Percentiles rank a stretch among this genome's conserved stretches.
Conservation (phyloP, 352 stramenopile species). For the Phytophthora crassamura region DNA sequence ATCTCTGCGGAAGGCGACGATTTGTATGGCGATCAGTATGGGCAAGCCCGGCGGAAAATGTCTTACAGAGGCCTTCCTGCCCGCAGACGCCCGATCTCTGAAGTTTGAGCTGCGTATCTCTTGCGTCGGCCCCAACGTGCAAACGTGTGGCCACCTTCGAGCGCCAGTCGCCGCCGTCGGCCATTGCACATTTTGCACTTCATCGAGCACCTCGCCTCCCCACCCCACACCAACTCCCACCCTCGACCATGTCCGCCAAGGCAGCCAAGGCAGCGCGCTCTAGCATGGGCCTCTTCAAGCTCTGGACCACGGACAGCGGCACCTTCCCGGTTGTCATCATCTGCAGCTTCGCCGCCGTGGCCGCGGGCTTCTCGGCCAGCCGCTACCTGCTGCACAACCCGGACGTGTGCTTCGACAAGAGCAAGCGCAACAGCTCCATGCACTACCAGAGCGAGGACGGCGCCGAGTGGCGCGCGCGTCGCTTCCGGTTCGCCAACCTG, state of each 20-base stretch:
- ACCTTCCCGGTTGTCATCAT: conserved; percentile 58
- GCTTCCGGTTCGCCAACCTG: conserved; percentile 56
- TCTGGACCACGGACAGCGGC: conserved; percentile 58
- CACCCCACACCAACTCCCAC: no score
- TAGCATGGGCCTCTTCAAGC: conserved; percentile 49
- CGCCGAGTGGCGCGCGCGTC: no score
- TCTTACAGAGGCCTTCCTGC: conserved; percentile 18
- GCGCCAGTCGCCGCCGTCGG: not conserved
- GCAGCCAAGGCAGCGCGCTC: conserved; percentile 38
- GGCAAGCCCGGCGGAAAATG: conserved; percentile 3
- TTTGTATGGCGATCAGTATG: no score
- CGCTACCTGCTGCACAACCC: conserved; percentile 43
- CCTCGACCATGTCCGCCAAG: conserved; percentile 34
- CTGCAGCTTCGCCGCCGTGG: conserved; percentile 41
- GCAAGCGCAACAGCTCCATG: no score
- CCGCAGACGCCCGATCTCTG: conserved; percentile 7
- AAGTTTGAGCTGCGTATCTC: conserved; percentile 15
- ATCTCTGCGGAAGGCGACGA: conserved; percentile 7
- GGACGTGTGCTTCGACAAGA: no score
- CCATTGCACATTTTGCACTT: conserved; percentile 28
- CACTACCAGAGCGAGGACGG: no score
- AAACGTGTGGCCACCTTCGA: not conserved
- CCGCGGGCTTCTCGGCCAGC: conserved; percentile 32
- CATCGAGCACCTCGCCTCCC: no score
- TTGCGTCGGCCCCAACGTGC: not conserved